Evolutionary conservation across 192 early-diverging fungal genomes (phyloP).

Genomic region (Entomortierella beljakovae): DNA sequence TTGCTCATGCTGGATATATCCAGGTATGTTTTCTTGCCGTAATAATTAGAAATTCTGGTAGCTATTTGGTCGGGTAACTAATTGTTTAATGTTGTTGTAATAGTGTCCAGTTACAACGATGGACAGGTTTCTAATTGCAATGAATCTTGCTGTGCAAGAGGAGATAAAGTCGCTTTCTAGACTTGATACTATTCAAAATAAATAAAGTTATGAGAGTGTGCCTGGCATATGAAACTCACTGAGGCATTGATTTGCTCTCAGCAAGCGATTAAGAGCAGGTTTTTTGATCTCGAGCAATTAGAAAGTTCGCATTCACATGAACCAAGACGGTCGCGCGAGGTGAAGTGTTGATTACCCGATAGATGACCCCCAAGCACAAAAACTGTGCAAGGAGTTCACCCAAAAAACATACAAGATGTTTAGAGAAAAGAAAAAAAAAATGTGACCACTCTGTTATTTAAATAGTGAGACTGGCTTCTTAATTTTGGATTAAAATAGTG

Average conservation of each 20-base stretch:
- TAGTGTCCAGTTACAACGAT: conserved; percentile 10
- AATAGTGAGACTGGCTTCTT: neutral
- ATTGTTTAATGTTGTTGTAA: neutral
- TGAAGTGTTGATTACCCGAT: conserved; percentile 55
- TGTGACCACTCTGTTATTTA: neutral
- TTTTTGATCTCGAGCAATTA: conserved; percentile 38
- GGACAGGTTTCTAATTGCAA: conserved; percentile 13
- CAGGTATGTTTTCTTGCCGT: conserved; percentile 28
- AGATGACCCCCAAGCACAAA: conserved; percentile 47
- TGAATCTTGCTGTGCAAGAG: conserved; percentile 5
- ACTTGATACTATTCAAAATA: neutral
- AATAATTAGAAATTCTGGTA: neutral
- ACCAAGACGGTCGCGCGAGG: conserved; percentile 47
- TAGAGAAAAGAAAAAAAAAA: conserved; percentile 6
- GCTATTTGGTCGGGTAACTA: neutral
- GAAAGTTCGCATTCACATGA: conserved; percentile 55
- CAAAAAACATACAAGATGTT: conserved; percentile 44
- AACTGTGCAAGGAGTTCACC: conserved; percentile 50
- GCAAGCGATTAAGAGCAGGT: conserved; percentile 56
- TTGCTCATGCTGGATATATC: conserved; percentile 63
- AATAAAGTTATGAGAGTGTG: conserved; percentile 9
- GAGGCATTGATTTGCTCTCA: conserved; percentile 51
- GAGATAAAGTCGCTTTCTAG: conserved; percentile 5
- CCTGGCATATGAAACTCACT: conserved; percentile 56
- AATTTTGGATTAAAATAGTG: no score